A percentile compares a stretch with the other conserved stretches of the same genome.
Conservation (phyloP, 2,329 filamentous ascomycete species). For the Zasmidium citrigriseum region DNA sequence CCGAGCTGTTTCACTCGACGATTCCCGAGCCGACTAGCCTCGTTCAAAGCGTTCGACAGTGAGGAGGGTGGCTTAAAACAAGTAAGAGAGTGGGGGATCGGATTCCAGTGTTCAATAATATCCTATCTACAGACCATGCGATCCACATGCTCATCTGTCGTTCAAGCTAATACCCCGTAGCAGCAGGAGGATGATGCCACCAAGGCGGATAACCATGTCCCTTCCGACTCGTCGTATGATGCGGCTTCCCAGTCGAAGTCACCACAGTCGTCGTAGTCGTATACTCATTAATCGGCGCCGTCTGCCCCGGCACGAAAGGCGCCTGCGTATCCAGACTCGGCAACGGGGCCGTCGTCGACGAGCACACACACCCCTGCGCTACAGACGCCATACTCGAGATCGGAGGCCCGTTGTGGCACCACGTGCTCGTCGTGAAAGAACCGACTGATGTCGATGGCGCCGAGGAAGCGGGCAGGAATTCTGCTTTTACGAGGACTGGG, state of each 20-base stretch:
- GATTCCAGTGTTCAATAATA: no score
- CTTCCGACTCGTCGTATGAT: background rate
- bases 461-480: constrained; percentile 40
- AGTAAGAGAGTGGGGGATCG: no score
- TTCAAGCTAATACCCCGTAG: background rate
- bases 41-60: no score
- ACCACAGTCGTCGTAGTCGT: constrained; percentile 19
- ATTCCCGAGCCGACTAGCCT: no score
- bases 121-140: background rate
- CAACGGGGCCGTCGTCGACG: constrained; percentile 17
- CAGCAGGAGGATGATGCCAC: background rate
- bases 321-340: constrained; percentile 21
- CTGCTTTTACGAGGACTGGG: constrained; percentile 65
- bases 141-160: background rate
- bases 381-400: constrained; percentile 30
- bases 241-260: background rate
- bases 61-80: no score
- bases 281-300: constrained; percentile 24
- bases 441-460: constrained; percentile 34
- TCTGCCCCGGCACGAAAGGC: constrained; percentile 19
- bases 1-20: no score
- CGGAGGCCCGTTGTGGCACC: constrained; percentile 36
- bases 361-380: constrained; percentile 34
- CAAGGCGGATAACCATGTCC: background rate
- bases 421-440: constrained; percentile 36